Percentiles rank a stretch among this genome's conserved stretches.
Conservation (phyloP, 495 filamentous ascomycete species). For the Parmelia sp. region DNA sequence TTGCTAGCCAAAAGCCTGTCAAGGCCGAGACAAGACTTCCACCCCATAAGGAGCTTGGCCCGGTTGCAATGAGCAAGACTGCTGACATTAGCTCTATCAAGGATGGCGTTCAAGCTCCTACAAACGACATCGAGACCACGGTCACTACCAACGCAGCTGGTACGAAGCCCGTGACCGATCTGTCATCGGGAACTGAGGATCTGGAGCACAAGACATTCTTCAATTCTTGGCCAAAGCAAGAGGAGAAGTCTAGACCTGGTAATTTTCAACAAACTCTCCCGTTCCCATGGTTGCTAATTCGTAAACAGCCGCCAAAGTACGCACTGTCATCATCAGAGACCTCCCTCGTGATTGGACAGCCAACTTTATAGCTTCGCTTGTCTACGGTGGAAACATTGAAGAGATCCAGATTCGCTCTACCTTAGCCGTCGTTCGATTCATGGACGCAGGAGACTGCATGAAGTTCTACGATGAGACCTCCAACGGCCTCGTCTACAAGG, state of each 20-base stretch:
- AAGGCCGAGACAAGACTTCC: neutral
- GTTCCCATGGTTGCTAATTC: conserved; percentile 18
- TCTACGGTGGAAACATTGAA: conserved; percentile 43
- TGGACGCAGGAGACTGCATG: conserved; percentile 34
- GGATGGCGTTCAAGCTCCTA: too few species aligned
- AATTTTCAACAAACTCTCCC: conserved; percentile 3
- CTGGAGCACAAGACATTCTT: conserved; percentile 29
- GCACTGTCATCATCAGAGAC: conserved; percentile 35
- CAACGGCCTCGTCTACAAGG: conserved; percentile 39
- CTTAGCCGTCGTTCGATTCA: conserved; percentile 38
- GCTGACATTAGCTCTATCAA: too few species aligned
- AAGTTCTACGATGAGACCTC: conserved; percentile 38
- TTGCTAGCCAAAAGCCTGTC: neutral
- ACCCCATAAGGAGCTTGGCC: neutral
- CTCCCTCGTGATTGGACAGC: conserved; percentile 32
- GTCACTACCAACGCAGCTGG: too few species aligned
- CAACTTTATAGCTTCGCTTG: conserved; percentile 36
- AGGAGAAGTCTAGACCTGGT: conserved; percentile 29
- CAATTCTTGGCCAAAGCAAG: conserved; percentile 29
- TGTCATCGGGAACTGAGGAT: conserved; percentile 16
- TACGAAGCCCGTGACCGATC: neutral
- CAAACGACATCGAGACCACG: neutral
- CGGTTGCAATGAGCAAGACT: too few species aligned
- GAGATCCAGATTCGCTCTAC: conserved; percentile 23
- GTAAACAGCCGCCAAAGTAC: conserved; percentile 31